phyloP scores from a whole-genome alignment of 345 rosid species.

The Syzygium aqueum region DNA sequence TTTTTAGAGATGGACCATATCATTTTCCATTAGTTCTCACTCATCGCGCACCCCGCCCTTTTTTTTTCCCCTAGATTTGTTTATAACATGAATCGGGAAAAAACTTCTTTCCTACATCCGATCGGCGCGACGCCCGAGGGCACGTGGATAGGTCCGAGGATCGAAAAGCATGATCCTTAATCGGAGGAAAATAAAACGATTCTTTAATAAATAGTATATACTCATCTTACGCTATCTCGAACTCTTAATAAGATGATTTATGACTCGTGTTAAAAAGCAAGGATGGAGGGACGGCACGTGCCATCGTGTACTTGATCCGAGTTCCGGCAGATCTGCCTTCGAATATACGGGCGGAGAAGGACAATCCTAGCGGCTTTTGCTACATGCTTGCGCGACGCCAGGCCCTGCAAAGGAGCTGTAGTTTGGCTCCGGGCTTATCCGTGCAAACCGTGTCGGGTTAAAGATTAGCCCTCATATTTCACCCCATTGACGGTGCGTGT shows the following conservation, averaged over 20 bases:
- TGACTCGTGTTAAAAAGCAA: neutral
- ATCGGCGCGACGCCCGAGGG: neutral
- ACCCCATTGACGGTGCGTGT: neutral
- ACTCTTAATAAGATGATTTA: neutral
- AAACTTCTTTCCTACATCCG: neutral
- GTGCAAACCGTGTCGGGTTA: neutral
- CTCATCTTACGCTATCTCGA: neutral
- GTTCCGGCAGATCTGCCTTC: neutral
- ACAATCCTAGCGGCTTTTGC: neutral
- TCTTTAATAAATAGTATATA: neutral
- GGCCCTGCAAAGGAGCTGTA: neutral
- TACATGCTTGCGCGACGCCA: neutral
- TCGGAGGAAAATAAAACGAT: neutral
- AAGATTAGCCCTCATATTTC: neutral
- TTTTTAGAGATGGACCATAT: neutral
- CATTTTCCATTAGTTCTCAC: no score
- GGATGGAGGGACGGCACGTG: neutral
- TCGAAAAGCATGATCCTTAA: neutral
- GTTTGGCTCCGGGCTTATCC: neutral
- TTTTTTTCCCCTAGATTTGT: fast-evolving
- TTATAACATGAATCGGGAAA: neutral
- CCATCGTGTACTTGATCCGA: neutral
- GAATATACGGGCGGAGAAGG: neutral
- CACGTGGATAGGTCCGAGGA: neutral
- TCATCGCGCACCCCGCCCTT: neutral